Evolutionary conservation across 2,329 filamentous ascomycete genomes (phyloP), one percentile per base, ranked within the genome.

Genomic region (Ceratocystis destructans): DNA sequence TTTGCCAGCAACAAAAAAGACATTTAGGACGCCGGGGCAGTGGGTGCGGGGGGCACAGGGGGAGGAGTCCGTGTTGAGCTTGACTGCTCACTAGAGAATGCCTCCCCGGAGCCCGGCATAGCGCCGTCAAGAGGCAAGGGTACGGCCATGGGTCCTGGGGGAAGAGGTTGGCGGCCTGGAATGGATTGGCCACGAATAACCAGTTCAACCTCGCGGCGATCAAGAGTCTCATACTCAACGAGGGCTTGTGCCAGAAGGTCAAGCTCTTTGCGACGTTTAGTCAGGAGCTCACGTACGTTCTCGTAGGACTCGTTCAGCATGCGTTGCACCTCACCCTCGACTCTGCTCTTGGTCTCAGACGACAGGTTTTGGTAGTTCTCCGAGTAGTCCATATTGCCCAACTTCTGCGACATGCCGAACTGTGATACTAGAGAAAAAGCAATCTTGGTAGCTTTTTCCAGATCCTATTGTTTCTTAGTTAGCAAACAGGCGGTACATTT

Each of bases 171-270:
- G 68, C 89, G 89, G 59, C 83, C 82, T 0, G 86, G 80, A 46
- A 99, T 79, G 73, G 88, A 87, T 77, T 96, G 90, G 45, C 94
- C 94, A 64, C 83, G 84, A 69, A 99, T 86, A 5, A 97, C 89
- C 78, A 88, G 90, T 75, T 92, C 86, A 69, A 97, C 95, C 75
- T 99, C 94, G 2, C 88, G 86, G 75, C 87, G 89, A 74, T 88
- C 88, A 64, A 99, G 78, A 0, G 91, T 96, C 79, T 99, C 94
- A 75, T 96, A 97, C 75, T 96, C 87, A 44, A 99, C 85, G 8
- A 99, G 81, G 5, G 92, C 94, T 72, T 92, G 86, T 33, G 94
- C 93, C 8, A 99, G 79, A 10, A 90, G 79, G 71, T 99, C 93
- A 6, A 99, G 82, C 75, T 96, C 93, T 68, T 88, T 87, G 66